Evolutionary conservation across 768 basidiomycete genomes (phyloP).

Genomic region (Ephemerocybe angulata): DNA sequence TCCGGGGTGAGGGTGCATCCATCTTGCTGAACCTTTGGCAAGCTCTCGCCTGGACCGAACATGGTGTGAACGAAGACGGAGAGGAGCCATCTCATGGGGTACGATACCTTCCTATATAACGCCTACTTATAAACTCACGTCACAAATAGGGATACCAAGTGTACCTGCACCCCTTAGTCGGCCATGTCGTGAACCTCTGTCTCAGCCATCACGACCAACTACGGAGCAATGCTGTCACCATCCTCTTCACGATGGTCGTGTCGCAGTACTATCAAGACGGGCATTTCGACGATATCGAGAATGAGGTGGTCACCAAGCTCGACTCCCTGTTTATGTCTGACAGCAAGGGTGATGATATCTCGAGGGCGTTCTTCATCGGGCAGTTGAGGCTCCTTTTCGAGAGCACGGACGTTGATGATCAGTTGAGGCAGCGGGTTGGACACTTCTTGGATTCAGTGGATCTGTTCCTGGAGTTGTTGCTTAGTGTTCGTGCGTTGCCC

Average conservation of each 20-base stretch:
- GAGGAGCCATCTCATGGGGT: slow-evolving; percentile 67
- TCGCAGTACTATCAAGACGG: slow-evolving; percentile 83
- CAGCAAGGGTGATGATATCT: slow-evolving; percentile 86
- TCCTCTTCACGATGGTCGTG: slow-evolving; percentile 94
- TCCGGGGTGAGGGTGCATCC: slow-evolving; percentile 85
- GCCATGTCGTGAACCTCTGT: slow-evolving; percentile 87
- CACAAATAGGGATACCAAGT: slow-evolving; percentile 72
- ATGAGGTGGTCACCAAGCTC: slow-evolving; percentile 86
- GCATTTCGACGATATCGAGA: slow-evolving; percentile 86
- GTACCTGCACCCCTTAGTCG: slow-evolving; percentile 78
- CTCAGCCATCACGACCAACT: slow-evolving; percentile 93
- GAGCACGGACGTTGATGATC: slow-evolving; percentile 73
- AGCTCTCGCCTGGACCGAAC: slow-evolving; percentile 74
- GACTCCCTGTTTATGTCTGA: slow-evolving; percentile 93
- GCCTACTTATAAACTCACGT: not conserved
- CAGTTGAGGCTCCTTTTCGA: slow-evolving; percentile 91
- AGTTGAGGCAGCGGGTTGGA: slow-evolving; percentile 72
- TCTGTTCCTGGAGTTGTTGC: slow-evolving; percentile 84
- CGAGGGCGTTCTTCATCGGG: slow-evolving; percentile 88
- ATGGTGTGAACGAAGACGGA: slow-evolving; percentile 39
- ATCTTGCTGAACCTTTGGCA: slow-evolving; percentile 83
- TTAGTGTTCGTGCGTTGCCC: slow-evolving; percentile 84
- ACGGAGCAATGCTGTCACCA: slow-evolving; percentile 85
- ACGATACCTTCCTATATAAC: slow-evolving; percentile 24
- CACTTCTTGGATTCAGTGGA: slow-evolving; percentile 87